Base-by-base conservation (phyloP, 2,329 filamentous ascomycete genomes). In the Lecanoromycetidae sp. region DNA sequence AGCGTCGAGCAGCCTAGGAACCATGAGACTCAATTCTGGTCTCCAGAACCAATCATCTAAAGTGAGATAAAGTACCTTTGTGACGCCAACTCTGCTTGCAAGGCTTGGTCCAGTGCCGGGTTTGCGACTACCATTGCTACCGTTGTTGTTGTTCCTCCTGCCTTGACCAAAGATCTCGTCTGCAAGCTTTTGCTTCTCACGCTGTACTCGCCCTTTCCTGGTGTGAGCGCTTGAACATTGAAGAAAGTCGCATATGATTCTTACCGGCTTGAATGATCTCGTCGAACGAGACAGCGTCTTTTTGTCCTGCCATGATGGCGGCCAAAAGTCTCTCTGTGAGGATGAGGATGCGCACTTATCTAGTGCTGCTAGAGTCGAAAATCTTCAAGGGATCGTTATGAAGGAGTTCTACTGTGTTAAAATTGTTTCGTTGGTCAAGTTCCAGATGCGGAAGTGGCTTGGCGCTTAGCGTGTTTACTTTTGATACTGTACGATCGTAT, bases 71-170 rank as follows among this genome's bases (percentile, higher is more conserved):
- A 38, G 10, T 42, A 66, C 75, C 70, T 80, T 80, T 51, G 67
- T 66, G 27, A 79, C 66, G 38, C 75, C 75, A 48, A 77, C 72
- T 61, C 76, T 68, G 61, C 77, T 80, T 42, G 77, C 73, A 25
- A 80, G 66, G 42, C 66, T 71, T 2, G 63, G 66, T 53, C 66
- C 69, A 57, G 63, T 52, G 59, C 61, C 58, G 57, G 66, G 59
- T 50, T 62, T 63, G 53, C 61, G 61, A 51, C 56, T 66, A 37
- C 62, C 58, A 29, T 61, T 66, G 20, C 66, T 67, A 9, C 72
- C 66, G 5, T 65, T 66, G 55, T 66, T 72, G 10, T 67, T 60
- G 54, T 71, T 67, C 55, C 74, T 68, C 51, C n/a, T n/a, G n/a
- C 69, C 71, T 53, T 66, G 68, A 35, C 75, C 74, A 25, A 81